phyloP scores from a whole-genome alignment of 306 rosid genomes.

The Cyclanthera cordifolia region DNA sequence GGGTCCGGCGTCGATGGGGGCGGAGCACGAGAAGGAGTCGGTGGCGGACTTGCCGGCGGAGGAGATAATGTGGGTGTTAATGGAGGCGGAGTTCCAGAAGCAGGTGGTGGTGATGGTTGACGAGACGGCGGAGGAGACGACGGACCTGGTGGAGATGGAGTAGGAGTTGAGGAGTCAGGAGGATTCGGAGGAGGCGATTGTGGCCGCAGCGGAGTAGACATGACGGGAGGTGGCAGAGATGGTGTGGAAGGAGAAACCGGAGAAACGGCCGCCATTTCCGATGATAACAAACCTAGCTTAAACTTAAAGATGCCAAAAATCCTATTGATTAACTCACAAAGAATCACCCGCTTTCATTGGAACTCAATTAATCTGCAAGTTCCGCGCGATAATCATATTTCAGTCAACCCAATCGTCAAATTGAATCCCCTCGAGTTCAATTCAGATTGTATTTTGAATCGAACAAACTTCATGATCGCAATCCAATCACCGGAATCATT shows the following conservation, averaged over 20 bases:
- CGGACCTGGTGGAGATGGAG: slow-evolving; percentile 17
- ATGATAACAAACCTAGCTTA: slow-evolving; percentile 9
- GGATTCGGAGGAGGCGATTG: slow-evolving; percentile 23
- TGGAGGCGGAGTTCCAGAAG: slow-evolving; percentile 4
- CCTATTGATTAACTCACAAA: slow-evolving; percentile 3
- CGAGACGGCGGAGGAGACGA: slow-evolving; percentile 28
- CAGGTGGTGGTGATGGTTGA: not conserved
- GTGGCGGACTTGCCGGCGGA: slow-evolving; percentile 18
- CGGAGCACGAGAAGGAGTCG: slow-evolving; percentile 20
- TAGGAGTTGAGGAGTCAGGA: slow-evolving; percentile 20
- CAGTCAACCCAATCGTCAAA: not conserved
- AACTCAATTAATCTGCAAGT: not conserved
- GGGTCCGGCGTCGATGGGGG: slow-evolving; percentile 30
- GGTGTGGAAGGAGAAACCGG: slow-evolving; percentile 24
- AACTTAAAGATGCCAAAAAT: not conserved
- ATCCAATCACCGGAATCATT: not conserved
- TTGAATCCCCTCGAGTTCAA: not conserved
- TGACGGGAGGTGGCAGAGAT: slow-evolving; percentile 21
- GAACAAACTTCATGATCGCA: not conserved
- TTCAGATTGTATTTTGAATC: not conserved
- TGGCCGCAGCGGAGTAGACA: slow-evolving; percentile 8
- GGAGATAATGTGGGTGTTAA: slow-evolving; percentile 12
- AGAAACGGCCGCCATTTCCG: slow-evolving; percentile 41
- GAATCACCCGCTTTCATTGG: slow-evolving; percentile 12
- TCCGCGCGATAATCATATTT: not conserved